Evolutionary conservation across 176 grass and related monocot species (phyloP).

Genomic region (Eleusine coracana): DNA sequence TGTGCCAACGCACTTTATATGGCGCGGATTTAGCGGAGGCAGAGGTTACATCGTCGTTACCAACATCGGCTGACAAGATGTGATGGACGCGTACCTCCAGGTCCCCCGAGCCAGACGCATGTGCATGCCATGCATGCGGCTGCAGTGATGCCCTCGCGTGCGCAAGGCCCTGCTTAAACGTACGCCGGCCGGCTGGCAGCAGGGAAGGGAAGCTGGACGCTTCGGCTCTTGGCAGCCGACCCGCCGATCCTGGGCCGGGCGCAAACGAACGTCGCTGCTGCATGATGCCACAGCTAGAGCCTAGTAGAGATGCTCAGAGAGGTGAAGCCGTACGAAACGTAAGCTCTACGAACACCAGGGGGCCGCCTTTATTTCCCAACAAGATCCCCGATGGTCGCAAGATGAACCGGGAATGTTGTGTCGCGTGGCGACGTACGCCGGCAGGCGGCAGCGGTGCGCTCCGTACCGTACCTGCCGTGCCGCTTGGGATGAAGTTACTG

Average conservation of each 20-base stretch:
- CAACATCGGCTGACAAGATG: neutral
- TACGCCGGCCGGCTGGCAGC: neutral
- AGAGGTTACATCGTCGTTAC: neutral
- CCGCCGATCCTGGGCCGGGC: neutral
- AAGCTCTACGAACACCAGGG: neutral
- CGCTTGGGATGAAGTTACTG: too few species aligned
- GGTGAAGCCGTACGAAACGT: neutral
- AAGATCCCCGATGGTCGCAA: neutral
- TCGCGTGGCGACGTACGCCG: neutral
- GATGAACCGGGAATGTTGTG: neutral
- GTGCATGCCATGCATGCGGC: neutral
- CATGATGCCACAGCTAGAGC: neutral
- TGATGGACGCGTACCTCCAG: neutral
- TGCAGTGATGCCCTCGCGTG: neutral
- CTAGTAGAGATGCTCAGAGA: neutral
- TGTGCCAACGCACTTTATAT: too few species aligned
- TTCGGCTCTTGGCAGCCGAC: neutral
- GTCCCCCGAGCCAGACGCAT: neutral
- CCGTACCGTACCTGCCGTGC: too few species aligned
- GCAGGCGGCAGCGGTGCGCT: too few species aligned
- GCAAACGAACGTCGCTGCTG: neutral
- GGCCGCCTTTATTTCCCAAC: neutral
- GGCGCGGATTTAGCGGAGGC: too few species aligned
- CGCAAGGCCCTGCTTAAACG: neutral
- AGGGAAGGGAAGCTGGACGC: neutral